Percentiles rank a stretch among this genome's conserved stretches.
Conservation (phyloP, 2,329 filamentous ascomycete genomes). For the Macroventuria anomochaeta region DNA sequence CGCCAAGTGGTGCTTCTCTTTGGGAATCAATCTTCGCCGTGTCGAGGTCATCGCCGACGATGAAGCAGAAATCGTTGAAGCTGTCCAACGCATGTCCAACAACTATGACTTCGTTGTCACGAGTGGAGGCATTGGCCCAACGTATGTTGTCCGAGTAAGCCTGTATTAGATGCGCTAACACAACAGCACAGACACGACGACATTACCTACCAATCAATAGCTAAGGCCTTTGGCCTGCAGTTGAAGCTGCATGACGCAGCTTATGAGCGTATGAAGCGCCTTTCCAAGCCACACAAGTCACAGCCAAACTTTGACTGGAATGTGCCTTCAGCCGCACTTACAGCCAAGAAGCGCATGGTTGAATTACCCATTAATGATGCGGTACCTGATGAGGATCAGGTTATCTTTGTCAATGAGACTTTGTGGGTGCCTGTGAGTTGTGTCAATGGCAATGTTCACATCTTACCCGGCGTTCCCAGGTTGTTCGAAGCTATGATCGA, state of each 20-base stretch:
- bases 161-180: conserved; percentile 15
- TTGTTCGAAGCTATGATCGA: conserved; percentile 82
- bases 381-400: conserved; percentile 71
- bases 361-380: conserved; percentile 77
- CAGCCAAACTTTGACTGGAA: conserved; percentile 86
- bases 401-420: conserved; percentile 78
- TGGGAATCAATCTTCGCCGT: conserved; percentile 75
- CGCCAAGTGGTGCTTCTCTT: conserved; percentile 69
- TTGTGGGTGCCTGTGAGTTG: conserved; percentile 90
- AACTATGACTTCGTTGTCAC: conserved; percentile 96
- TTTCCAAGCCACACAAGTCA: conserved; percentile 75
- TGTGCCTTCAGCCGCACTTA: conserved; percentile 75
- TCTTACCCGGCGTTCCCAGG: conserved; percentile 86
- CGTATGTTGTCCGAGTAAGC: conserved; percentile 63
- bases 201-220: conserved; percentile 94
- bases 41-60: conserved; percentile 95
- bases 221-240: conserved; percentile 81
- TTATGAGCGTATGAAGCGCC: conserved; percentile 79
- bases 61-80: conserved; percentile 87
- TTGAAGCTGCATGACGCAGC: conserved; percentile 79
- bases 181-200: conserved; percentile 78
- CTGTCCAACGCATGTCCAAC: conserved; percentile 82
- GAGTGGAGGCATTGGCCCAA: conserved; percentile 93
- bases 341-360: conserved; percentile 89
- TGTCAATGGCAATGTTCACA: conserved; percentile 92